Conservation (phyloP, 768 basidiomycete genomes). For the Pleurotus citrinopileatus region DNA sequence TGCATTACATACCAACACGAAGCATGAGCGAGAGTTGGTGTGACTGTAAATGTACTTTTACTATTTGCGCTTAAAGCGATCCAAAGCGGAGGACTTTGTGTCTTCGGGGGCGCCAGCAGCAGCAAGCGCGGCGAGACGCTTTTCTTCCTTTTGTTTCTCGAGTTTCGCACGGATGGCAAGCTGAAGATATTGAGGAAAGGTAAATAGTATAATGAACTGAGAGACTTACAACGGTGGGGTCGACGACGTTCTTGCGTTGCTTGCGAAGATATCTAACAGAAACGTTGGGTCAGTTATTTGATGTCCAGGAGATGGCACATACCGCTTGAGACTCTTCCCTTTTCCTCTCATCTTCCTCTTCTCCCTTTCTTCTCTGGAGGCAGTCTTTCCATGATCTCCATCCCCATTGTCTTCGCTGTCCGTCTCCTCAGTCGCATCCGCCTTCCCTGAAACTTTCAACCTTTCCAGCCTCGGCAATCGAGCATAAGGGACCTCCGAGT, state of each 20-base stretch:
- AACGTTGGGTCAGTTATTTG: not conserved
- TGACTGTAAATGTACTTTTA: not conserved
- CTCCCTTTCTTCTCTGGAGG: constrained; percentile 65
- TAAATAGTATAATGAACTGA: not conserved
- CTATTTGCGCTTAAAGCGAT: constrained; percentile 33
- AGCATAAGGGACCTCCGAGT: constrained; percentile 56
- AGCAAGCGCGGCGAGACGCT: constrained; percentile 28
- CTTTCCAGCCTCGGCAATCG: constrained; percentile 79
- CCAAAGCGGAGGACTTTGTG: constrained; percentile 35
- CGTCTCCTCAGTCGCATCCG: constrained; percentile 60
- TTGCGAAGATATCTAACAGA: constrained; percentile 66
- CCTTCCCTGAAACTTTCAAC: constrained; percentile 69
- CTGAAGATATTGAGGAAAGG: constrained; percentile 17
- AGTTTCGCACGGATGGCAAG: constrained; percentile 69
- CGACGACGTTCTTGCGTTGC: constrained; percentile 93
- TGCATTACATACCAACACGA: not conserved
- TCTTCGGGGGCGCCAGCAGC: constrained; percentile 27
- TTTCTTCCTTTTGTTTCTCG: constrained; percentile 54
- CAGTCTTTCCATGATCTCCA: constrained; percentile 27
- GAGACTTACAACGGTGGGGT: constrained; percentile 63
- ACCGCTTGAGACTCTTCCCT: constrained; percentile 82
- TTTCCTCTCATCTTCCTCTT: constrained; percentile 74
- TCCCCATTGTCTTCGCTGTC: constrained; percentile 37
- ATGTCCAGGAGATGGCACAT: constrained; percentile 13
- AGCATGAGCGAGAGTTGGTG: not conserved